Percentiles rank a stretch among this genome's conserved stretches.
phyloP scores from a whole-genome alignment of 768 basidiomycete species.

The Fibroporia radiculosa region DNA sequence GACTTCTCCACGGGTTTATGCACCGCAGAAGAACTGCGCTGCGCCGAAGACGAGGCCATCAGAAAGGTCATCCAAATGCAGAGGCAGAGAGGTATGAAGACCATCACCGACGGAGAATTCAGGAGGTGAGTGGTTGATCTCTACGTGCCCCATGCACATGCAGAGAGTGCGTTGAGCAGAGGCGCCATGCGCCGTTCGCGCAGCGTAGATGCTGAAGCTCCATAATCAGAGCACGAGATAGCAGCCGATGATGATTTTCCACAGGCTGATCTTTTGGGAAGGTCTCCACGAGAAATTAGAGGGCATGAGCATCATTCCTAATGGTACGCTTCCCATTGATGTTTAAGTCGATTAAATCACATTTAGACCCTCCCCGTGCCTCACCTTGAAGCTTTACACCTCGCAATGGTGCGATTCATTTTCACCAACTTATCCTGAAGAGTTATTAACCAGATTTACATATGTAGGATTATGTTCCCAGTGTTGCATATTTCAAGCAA shows the following conservation, averaged over 20 bases:
- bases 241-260: neutral
- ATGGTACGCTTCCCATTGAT: neutral
- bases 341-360: neutral
- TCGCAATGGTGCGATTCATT: neutral
- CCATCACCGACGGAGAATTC: constrained; percentile 56
- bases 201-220: no score
- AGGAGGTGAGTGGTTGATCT: constrained; percentile 17
- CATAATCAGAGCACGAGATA: no score
- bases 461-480: constrained; percentile 29
- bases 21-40: constrained; percentile 33
- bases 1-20: constrained; percentile 35
- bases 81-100: constrained; percentile 44
- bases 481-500: constrained; percentile 25
- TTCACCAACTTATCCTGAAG: constrained; percentile 11
- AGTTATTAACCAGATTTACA: no score
- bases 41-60: constrained; percentile 46
- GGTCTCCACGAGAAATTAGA: constrained; percentile 61
- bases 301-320: constrained; percentile 48
- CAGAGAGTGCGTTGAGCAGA: no score
- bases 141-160: no score
- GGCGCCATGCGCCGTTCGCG: no score
- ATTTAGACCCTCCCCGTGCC: neutral
- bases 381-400: neutral
- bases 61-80: constrained; percentile 45
- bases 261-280: constrained; percentile 50